Conservation (phyloP, 129 eudicot species). For the Silybum marianum region DNA sequence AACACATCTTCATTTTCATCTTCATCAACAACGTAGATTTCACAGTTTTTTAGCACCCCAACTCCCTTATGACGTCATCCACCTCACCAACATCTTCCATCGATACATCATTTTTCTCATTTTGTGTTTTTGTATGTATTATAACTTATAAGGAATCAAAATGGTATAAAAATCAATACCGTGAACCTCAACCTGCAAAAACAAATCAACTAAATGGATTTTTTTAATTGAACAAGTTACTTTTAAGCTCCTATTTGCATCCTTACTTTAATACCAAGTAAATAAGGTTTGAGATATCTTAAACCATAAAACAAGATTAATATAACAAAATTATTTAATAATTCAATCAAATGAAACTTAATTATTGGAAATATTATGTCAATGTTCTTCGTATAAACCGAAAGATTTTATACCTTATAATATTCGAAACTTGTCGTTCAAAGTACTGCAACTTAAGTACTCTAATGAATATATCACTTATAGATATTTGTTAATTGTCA, state of each 20-base stretch:
- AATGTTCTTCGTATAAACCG: too few species aligned
- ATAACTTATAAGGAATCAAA: not conserved
- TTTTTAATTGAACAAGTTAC: not conserved
- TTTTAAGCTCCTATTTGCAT: not conserved
- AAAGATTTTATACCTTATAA: too few species aligned
- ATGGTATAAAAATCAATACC: not conserved
- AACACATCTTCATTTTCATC: not conserved
- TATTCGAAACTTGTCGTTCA: too few species aligned
- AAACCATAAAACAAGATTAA: not conserved
- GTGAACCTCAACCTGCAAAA: not conserved
- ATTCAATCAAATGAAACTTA: not conserved
- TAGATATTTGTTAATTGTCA: not conserved
- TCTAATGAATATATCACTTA: too few species aligned
- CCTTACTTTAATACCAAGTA: not conserved
- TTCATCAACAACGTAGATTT: not conserved
- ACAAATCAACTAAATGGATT: not conserved
- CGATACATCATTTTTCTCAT: not conserved
- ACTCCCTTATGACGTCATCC: not conserved
- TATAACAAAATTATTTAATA: too few species aligned
- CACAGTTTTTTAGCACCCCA: not conserved
- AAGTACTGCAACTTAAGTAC: too few species aligned
- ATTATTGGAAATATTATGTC: not conserved
- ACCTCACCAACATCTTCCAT: not conserved
- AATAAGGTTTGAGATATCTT: not conserved
- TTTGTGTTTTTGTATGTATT: not conserved